phyloP scores from a whole-genome alignment of 2,329 filamentous ascomycete genomes.

The Pyrenochaeta sp. region DNA sequence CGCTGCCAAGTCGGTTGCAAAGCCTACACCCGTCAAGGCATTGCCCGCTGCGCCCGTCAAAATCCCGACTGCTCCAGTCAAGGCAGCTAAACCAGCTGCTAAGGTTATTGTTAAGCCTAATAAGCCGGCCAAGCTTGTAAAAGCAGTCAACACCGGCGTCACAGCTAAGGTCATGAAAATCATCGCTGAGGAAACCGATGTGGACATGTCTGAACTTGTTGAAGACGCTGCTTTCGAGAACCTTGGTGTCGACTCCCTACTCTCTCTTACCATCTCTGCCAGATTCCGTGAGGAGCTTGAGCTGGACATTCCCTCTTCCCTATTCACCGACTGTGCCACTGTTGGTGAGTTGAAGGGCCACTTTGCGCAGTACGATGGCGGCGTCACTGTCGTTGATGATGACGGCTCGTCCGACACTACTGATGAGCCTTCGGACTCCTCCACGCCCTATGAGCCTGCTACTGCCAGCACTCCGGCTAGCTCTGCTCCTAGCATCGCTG shows the following conservation, averaged over 20 bases:
- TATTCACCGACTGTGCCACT: slow-evolving; percentile 68
- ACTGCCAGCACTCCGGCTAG: slow-evolving; percentile 58
- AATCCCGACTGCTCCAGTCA: slow-evolving; percentile 43
- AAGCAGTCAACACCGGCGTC: slow-evolving; percentile 58
- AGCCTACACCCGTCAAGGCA: slow-evolving; percentile 47
- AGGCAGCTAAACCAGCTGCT: slow-evolving; percentile 61
- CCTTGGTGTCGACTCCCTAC: slow-evolving; percentile 68
- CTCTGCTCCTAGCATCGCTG: slow-evolving; percentile 57
- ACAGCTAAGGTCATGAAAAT: slow-evolving; percentile 68
- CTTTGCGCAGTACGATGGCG: slow-evolving; percentile 59
- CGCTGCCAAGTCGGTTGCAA: slow-evolving; percentile 39
- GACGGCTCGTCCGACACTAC: slow-evolving; percentile 54
- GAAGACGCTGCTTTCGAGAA: slow-evolving; percentile 69
- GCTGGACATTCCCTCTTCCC: slow-evolving; percentile 65
- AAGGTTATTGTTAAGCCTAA: slow-evolving; percentile 57
- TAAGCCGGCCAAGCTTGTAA: slow-evolving; percentile 58
- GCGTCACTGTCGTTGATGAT: slow-evolving; percentile 46
- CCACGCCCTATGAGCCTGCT: slow-evolving; percentile 54
- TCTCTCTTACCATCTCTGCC: slow-evolving; percentile 68
- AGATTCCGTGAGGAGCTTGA: slow-evolving; percentile 69
- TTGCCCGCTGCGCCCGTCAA: slow-evolving; percentile 49
- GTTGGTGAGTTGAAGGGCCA: slow-evolving; percentile 68
- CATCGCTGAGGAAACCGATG: slow-evolving; percentile 71
- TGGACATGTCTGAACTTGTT: slow-evolving; percentile 66
- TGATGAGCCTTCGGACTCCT: slow-evolving; percentile 48